Evolutionary conservation across 2,329 filamentous ascomycete genomes (phyloP).

Genomic region (Zymoseptoria passerinii): DNA sequence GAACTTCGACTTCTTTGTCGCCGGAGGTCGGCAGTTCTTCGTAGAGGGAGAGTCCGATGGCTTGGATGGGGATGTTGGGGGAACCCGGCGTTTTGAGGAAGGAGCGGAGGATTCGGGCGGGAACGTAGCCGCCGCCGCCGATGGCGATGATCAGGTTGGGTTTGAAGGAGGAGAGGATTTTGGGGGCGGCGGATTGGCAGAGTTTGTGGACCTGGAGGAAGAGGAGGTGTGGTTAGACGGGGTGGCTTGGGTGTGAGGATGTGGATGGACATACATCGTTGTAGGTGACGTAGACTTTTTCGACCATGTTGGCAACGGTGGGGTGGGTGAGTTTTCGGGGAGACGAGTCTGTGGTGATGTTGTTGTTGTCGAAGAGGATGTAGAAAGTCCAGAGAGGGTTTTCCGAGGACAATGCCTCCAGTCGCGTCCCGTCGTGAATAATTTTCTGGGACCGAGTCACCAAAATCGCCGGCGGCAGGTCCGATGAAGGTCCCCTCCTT

Average conservation of each 20-base stretch:
- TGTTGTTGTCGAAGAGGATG: background rate
- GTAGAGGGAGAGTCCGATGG: constrained; percentile 95
- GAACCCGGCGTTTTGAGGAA: constrained; percentile 84
- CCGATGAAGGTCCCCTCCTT: background rate
- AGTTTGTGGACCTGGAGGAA: constrained; percentile 78
- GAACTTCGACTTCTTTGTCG: constrained; percentile 54
- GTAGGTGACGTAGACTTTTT: constrained; percentile 20
- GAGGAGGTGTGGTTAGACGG: background rate
- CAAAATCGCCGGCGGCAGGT: background rate
- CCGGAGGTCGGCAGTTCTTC: constrained; percentile 58
- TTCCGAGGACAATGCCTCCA: background rate
- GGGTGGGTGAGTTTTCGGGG: background rate
- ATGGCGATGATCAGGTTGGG: constrained; percentile 98
- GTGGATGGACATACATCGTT: constrained; percentile 14
- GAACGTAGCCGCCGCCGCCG: constrained; percentile 93
- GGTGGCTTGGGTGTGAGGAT: background rate
- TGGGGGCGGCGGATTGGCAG: constrained; percentile 75
- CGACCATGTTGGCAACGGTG: constrained; percentile 10
- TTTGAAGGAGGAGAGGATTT: constrained; percentile 76
- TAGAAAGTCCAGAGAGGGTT: too few species aligned
- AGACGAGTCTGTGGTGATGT: background rate
- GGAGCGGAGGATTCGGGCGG: constrained; percentile 91
- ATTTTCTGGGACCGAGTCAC: background rate
- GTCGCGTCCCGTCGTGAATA: background rate
- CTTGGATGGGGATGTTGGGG: constrained; percentile 97